Percentiles rank a stretch among this genome's conserved stretches.
These are phyloP conservation scores for Harringtonia aguacate DNA, from an alignment of 2,329 filamentous ascomycete species.

Conservation along the genomic window DNA sequence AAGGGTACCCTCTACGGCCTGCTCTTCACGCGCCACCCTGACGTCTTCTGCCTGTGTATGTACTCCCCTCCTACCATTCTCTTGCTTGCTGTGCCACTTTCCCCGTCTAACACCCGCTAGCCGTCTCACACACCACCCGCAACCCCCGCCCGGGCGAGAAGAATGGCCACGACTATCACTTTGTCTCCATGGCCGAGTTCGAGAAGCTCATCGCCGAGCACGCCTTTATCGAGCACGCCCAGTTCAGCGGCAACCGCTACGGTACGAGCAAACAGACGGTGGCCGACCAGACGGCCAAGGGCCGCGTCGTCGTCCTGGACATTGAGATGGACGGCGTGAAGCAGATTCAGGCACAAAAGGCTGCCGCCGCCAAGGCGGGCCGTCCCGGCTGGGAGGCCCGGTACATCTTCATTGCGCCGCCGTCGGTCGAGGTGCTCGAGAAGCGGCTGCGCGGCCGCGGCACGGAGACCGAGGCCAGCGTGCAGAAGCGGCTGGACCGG, in stretches of 20 bases:
- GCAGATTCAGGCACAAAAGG: constrained; percentile 49
- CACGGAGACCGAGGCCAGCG: constrained; percentile 65
- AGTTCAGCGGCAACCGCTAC: constrained; percentile 79
- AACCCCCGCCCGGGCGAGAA: constrained; percentile 63
- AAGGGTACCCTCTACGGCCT: constrained; percentile 71
- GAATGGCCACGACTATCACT: constrained; percentile 75
- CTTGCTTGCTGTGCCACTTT: neutral
- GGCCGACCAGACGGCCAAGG: constrained; percentile 54
- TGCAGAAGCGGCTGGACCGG: constrained; percentile 59
- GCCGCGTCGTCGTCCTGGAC: constrained; percentile 71
- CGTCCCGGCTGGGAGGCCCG: constrained; percentile 66
- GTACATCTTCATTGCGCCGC: constrained; percentile 79
- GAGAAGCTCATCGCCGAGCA: constrained; percentile 52
- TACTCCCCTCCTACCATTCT: constrained; percentile 5
- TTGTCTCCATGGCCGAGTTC: constrained; percentile 57
- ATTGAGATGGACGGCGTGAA: constrained; percentile 99
- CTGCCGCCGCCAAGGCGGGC: too few relatives aligned
- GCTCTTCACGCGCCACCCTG: constrained; percentile 41
- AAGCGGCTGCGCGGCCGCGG: constrained; percentile 60
- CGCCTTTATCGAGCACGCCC: constrained; percentile 75
- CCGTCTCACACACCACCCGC: constrained; percentile 71
- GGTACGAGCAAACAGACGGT: constrained; percentile 67
- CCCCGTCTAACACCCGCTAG: neutral
- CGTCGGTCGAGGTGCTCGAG: constrained; percentile 64
- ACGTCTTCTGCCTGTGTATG: constrained; percentile 12